phyloP scores from a whole-genome alignment of 345 rosid genomes.

The Cardamine chenopodiifolia region DNA sequence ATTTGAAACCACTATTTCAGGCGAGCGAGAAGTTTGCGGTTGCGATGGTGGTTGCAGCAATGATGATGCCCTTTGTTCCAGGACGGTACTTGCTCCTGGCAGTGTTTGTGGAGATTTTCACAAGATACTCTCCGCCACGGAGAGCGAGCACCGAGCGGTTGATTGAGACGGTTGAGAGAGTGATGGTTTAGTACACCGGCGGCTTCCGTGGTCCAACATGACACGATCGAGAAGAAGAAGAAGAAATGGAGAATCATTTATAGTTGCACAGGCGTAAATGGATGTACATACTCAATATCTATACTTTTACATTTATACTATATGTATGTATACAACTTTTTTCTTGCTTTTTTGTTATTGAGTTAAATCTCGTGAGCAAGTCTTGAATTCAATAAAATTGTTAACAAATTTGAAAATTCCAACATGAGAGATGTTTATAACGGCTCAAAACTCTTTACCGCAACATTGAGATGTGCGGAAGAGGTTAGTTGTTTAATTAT shows the following conservation, averaged over 20 bases:
- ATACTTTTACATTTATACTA: not conserved
- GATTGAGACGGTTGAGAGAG: conserved; percentile 78
- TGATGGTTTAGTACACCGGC: conserved; percentile 99
- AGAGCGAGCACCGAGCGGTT: conserved; percentile 70
- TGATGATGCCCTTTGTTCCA: conserved; percentile 58
- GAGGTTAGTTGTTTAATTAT: not conserved
- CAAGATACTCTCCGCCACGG: conserved; percentile 78
- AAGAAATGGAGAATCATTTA: conserved; percentile 46
- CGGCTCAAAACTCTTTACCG: not conserved
- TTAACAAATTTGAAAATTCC: not conserved
- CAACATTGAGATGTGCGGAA: not conserved
- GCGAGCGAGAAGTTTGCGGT: conserved; percentile 79
- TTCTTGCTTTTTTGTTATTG: no score
- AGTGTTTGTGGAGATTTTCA: conserved; percentile 67
- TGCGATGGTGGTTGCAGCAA: conserved; percentile 54
- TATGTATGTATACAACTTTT: no score
- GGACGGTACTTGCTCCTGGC: conserved; percentile 56
- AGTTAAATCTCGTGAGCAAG: conserved; percentile 1
- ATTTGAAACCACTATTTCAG: conserved; percentile 40
- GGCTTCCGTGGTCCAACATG: conserved; percentile 80
- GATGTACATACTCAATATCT: conserved; percentile 32
- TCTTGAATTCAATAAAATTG: not conserved
- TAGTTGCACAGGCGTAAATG: not conserved
- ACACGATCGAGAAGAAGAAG: conserved; percentile 72
- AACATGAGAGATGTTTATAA: not conserved